Base-by-base conservation (phyloP, 108 stramenopile species). In the Nannochloropsis granulata region DNA sequence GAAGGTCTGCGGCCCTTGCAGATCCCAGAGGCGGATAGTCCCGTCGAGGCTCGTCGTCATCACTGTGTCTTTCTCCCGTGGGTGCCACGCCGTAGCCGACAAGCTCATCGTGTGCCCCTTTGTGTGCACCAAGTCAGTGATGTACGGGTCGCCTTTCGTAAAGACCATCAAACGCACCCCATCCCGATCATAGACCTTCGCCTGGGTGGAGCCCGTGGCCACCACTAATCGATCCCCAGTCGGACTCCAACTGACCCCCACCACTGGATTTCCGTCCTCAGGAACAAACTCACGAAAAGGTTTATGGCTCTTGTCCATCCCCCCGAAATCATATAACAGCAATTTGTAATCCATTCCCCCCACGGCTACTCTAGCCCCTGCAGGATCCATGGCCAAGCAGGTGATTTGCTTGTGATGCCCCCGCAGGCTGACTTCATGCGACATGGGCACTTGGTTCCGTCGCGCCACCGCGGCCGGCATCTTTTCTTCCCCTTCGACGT, bases 91-190 rank as follows among this genome's bases (percentile, higher is more conserved):
- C n/a, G 87, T 87, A 16, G 88, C 82, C 14, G 90, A 90, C 11
- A 91, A 86, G 43, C 46, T 21, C 86, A 88, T 91, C 11, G 90
- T 56, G 85, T 91, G 90, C 78, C 90, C 90, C 87, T 91, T 91
- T 11, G 90, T 91, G 45, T 89, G 79, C 44, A 83, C 45, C 86
- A 91, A 82, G 83, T 91, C 90, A 79, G 81, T 34, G 19, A 79
- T 44, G 44, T 91, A 91, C 2, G 90, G 89, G 56, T 91, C 90
- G 13, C 90, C 90, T 24, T 89, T 88, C 21, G 79, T 84, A 84
- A 90, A 91, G 24, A 83, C 82, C 16, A 85, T 44, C 23, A 91
- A 25, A 83, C 88, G 88, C n/a, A 44, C 43, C 24, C 90, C 90
- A 13, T 91, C 90, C 21, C 90, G 88, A 44, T 90, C 90, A 83